These are phyloP conservation scores for Lactarius pseudohatsudake DNA, from an alignment of 768 basidiomycete species.

Conservation along the genomic window DNA sequence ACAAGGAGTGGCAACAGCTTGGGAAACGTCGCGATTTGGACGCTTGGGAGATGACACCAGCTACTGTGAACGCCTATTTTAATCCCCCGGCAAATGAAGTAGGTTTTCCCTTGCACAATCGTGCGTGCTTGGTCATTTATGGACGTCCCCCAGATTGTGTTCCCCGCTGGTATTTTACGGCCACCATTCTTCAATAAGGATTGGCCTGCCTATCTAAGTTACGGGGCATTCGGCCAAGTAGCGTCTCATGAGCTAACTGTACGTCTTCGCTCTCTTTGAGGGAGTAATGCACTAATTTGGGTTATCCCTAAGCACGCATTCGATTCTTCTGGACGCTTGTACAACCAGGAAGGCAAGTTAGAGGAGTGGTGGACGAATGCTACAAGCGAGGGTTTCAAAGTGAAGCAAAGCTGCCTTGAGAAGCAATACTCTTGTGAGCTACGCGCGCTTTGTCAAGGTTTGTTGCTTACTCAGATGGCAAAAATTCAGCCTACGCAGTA, in stretches of 20 bases:
- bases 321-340: conserved; percentile 85
- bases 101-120: conserved; percentile 16
- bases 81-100: conserved; percentile 88
- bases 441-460: neutral
- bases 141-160: conserved; percentile 67
- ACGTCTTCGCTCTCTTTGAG: conserved; percentile 29
- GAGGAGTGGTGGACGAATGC: conserved; percentile 92
- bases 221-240: conserved; percentile 90
- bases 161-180: conserved; percentile 94
- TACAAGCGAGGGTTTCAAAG: conserved; percentile 81
- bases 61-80: conserved; percentile 87
- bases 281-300: neutral
- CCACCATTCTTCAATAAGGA: conserved; percentile 85
- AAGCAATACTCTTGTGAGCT: conserved; percentile 79
- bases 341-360: conserved; percentile 85
- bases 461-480: neutral
- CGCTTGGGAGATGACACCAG: conserved; percentile 86
- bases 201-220: conserved; percentile 89
- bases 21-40: conserved; percentile 69
- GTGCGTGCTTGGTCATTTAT: neutral
- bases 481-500: conserved; percentile 65
- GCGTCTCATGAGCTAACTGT: conserved; percentile 92
- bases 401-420: conserved; percentile 85
- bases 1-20: conserved; percentile 72
- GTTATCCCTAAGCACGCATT: conserved; percentile 67